These are phyloP conservation scores for Exophiala sideris DNA, from an alignment of 2,329 filamentous ascomycete genomes.

Conservation along the genomic window DNA sequence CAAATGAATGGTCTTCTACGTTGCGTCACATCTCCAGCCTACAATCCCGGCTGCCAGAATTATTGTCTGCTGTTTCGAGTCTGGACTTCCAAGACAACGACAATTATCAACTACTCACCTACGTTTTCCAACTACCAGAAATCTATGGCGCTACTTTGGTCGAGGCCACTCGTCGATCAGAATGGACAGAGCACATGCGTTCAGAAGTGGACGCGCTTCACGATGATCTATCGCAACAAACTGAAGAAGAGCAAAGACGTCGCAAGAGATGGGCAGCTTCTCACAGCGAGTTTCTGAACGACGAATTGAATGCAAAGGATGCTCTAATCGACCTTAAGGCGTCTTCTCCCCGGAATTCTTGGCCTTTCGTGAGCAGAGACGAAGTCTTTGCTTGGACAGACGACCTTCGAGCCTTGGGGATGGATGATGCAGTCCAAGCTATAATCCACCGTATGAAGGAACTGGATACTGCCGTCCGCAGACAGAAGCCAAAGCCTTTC, in stretches of 20 bases:
- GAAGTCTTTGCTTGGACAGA: slow-evolving; percentile 74
- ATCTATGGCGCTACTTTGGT: slow-evolving; percentile 86
- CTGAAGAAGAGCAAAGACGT: slow-evolving; percentile 87
- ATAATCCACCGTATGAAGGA: slow-evolving; percentile 74
- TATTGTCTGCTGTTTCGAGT: slow-evolving; percentile 68
- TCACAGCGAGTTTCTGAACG: slow-evolving; percentile 25
- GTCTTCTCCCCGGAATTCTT: slow-evolving; percentile 71
- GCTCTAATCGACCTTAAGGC: slow-evolving; percentile 83
- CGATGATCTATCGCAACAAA: slow-evolving; percentile 87
- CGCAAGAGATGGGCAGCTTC: slow-evolving; percentile 78
- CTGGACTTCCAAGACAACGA: slow-evolving; percentile 73
- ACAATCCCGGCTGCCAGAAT: slow-evolving; percentile 68
- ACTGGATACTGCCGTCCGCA: slow-evolving; percentile 75
- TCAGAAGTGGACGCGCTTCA: slow-evolving; percentile 80
- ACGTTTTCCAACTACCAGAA: slow-evolving; percentile 78
- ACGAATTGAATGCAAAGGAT: slow-evolving; percentile 32
- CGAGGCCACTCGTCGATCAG: slow-evolving; percentile 78
- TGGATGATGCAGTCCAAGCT: slow-evolving; percentile 66
- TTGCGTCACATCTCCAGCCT: slow-evolving; percentile 82
- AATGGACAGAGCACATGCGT: slow-evolving; percentile 90
- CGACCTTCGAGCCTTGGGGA: slow-evolving; percentile 61
- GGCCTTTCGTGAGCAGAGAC: slow-evolving; percentile 72
- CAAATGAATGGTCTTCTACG: slow-evolving; percentile 60
- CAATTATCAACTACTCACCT: slow-evolving; percentile 74
- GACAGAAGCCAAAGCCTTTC: slow-evolving; percentile 83